These are phyloP conservation scores for Psidium friedrichsthalianum DNA, from an alignment of 345 rosid genomes.

Conservation along the genomic window DNA sequence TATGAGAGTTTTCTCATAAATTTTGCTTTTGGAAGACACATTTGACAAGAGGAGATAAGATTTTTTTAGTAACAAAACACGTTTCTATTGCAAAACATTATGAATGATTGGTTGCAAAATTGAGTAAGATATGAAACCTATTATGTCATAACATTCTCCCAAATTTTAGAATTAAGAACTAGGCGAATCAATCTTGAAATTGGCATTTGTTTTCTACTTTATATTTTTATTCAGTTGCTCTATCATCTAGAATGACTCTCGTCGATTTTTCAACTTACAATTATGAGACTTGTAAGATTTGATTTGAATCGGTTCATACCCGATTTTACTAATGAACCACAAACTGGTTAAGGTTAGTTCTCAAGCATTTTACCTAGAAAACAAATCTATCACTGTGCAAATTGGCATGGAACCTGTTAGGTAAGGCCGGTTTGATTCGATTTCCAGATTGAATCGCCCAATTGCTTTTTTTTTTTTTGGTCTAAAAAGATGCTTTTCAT, in stretches of 20 bases:
- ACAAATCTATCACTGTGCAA: background rate
- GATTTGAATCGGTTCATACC: background rate
- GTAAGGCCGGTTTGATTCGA: background rate
- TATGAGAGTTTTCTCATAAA: background rate
- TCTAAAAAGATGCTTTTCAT: too few species aligned
- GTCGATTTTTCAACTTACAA: background rate
- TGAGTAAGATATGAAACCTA: background rate
- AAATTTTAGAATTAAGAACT: background rate
- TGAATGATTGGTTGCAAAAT: background rate
- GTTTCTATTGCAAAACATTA: too few species aligned
- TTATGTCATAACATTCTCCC: background rate
- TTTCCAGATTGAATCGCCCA: background rate
- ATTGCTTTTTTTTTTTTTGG: background rate
- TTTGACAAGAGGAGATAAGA: background rate
- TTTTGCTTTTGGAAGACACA: too few species aligned
- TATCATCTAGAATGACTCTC: background rate
- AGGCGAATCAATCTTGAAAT: rapidly evolving
- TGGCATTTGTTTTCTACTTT: too few species aligned
- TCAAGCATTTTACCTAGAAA: background rate
- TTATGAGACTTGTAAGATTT: background rate
- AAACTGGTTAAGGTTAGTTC: rapidly evolving
- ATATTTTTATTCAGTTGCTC: background rate
- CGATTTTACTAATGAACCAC: rapidly evolving
- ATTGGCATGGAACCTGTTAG: background rate
- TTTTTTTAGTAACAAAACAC: too few species aligned